Conservation (phyloP, 371 early-diverging fungal genomes). For the Mortierella sp. region DNA sequence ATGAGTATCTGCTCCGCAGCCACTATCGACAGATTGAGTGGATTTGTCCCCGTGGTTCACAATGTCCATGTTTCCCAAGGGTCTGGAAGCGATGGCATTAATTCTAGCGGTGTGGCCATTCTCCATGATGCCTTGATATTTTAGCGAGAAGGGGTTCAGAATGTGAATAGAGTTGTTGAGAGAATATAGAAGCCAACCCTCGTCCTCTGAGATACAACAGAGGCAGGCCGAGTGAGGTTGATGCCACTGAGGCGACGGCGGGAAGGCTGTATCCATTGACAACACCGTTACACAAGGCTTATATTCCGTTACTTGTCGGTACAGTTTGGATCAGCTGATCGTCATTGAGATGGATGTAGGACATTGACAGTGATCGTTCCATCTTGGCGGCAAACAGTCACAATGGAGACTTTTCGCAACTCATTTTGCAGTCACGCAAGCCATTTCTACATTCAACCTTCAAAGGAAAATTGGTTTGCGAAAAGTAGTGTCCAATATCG, state of each 20-base stretch:
- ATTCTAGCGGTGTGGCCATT: constrained; percentile 23
- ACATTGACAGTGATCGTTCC: background rate
- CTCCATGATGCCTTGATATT: constrained; percentile 24
- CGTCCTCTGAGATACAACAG: constrained; percentile 11
- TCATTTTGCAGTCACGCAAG: too few species aligned
- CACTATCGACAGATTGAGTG: background rate
- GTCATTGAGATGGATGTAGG: background rate
- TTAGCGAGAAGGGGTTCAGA: constrained; percentile 49
- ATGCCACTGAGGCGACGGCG: constrained; percentile 54
- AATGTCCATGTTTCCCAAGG: background rate
- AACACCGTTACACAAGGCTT: background rate
- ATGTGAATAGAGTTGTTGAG: constrained; percentile 49
- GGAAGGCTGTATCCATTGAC: constrained; percentile 29
- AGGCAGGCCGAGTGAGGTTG: constrained; percentile 49
- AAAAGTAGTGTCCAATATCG: too few species aligned
- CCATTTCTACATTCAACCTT: constrained; percentile 4
- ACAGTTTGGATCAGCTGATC: background rate
- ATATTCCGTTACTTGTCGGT: background rate
- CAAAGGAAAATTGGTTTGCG: too few species aligned
- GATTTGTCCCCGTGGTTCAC: background rate
- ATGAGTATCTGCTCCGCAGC: background rate
- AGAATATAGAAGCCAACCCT: constrained; percentile 49
- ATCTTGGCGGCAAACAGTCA: background rate
- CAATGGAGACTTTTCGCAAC: too few species aligned
- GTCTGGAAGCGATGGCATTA: constrained; percentile 30